Evolutionary conservation across 768 basidiomycete species (phyloP).

Genomic region (Phaeotremella fagi): DNA sequence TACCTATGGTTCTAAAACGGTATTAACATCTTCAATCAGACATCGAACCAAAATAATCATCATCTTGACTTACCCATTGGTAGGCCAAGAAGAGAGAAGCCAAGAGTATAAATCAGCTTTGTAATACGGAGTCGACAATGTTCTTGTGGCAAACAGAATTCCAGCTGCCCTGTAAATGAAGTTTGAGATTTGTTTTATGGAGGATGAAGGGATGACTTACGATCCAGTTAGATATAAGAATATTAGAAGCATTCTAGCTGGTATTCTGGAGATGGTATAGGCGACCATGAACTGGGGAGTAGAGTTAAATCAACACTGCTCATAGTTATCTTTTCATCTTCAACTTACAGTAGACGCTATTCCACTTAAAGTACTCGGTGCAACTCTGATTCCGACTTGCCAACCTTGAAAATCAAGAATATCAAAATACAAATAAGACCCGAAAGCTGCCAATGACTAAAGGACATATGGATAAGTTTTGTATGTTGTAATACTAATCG

Average conservation of each 20-base stretch:
- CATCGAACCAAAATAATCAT: too few relatives aligned
- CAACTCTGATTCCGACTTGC: conserved; percentile 4
- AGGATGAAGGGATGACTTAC: conserved; percentile 1
- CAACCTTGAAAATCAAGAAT: conserved; percentile 1
- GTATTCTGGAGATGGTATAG: neutral
- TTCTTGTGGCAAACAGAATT: conserved; percentile 6
- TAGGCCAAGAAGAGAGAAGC: neutral
- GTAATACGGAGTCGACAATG: conserved; percentile 1
- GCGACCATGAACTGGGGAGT: too few relatives aligned
- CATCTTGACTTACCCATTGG: conserved; percentile 6
- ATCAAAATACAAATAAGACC: conserved; percentile 6
- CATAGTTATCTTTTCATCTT: too few relatives aligned
- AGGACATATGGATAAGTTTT: too few relatives aligned
- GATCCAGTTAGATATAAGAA: neutral
- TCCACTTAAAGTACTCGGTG: conserved; percentile 2
- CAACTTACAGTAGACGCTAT: conserved; percentile 3
- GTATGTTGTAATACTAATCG: too few relatives aligned
- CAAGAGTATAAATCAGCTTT: conserved; percentile 11
- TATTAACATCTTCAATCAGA: too few relatives aligned
- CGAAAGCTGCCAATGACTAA: conserved; percentile 5
- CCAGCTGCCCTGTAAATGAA: neutral
- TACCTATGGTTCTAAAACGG: neutral
- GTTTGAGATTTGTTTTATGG: neutral
- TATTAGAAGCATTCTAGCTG: conserved; percentile 3
- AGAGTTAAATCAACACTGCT: too few relatives aligned